Conservation (phyloP, 2,329 filamentous ascomycete species). For the Colletotrichum simmondsii region DNA sequence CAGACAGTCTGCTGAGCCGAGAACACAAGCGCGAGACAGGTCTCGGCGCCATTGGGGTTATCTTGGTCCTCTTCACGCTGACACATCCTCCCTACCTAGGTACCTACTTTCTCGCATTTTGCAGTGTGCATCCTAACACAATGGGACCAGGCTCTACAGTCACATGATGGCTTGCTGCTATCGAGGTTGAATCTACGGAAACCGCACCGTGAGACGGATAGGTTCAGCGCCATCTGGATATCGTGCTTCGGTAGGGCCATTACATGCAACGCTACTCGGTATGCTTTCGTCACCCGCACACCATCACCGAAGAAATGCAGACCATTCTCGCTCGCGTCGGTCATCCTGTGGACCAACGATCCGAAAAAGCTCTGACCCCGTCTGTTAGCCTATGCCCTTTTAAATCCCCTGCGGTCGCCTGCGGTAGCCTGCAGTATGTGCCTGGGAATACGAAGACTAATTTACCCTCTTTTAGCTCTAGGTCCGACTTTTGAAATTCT, state of each 20-base stretch:
- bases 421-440: not conserved
- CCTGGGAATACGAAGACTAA: not conserved
- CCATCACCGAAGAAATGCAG: not conserved
- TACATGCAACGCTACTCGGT: not conserved
- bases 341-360: not conserved
- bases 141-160: not conserved
- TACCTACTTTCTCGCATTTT: not conserved
- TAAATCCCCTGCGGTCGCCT: not conserved
- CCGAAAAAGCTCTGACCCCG: not conserved
- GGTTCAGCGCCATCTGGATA: not conserved
- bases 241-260: not conserved
- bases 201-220: not conserved
- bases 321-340: not conserved
- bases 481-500: not conserved
- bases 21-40: constrained; percentile 16
- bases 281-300: not conserved
- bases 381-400: not conserved
- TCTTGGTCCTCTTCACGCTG: not conserved
- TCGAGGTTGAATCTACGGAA: not conserved
- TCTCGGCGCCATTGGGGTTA: constrained; percentile 14
- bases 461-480: not conserved
- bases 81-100: not conserved
- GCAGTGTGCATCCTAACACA: not conserved
- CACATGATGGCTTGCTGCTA: not conserved
- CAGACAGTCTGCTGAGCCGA: not conserved